Conservation (phyloP, 495 filamentous ascomycete species). For the Cercophora sp. region DNA sequence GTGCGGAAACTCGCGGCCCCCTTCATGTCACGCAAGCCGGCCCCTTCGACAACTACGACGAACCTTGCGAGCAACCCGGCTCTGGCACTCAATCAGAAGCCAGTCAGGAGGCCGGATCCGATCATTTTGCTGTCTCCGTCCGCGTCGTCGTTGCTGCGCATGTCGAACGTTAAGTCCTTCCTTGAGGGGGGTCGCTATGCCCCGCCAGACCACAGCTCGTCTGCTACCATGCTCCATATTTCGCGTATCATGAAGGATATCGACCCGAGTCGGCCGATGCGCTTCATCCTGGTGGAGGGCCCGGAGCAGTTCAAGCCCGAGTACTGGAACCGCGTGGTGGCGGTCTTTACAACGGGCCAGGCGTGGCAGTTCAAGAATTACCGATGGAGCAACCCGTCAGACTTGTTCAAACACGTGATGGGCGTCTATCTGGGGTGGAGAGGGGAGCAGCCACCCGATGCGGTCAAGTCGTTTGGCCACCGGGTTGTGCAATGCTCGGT, state of each 20-base stretch:
- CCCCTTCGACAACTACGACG: slow-evolving; percentile 25
- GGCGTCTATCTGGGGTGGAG: slow-evolving; percentile 91
- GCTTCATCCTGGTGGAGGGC: slow-evolving; percentile 91
- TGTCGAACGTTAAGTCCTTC: slow-evolving; percentile 96
- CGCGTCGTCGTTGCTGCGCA: slow-evolving; percentile 91
- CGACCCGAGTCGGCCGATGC: slow-evolving; percentile 65
- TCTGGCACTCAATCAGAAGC: slow-evolving; percentile 47
- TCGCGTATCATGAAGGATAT: slow-evolving; percentile 73
- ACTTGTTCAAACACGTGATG: slow-evolving; percentile 81
- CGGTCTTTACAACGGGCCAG: slow-evolving; percentile 96
- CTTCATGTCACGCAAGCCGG: slow-evolving; percentile 66
- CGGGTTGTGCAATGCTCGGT: slow-evolving; percentile 70
- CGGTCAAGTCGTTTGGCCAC: slow-evolving; percentile 78
- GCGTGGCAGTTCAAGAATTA: slow-evolving; percentile 98
- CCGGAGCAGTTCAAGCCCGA: slow-evolving; percentile 94
- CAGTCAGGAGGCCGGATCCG: slow-evolving; percentile 68
- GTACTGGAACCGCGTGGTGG: slow-evolving; percentile 94
- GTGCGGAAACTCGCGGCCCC: slow-evolving; percentile 79
- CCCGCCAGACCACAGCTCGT: slow-evolving; percentile 64
- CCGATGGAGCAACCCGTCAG: slow-evolving; percentile 86
- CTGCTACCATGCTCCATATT: slow-evolving; percentile 78
- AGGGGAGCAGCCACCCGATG: slow-evolving; percentile 72
- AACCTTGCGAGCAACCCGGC: slow-evolving; percentile 32
- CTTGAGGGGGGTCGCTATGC: slow-evolving; percentile 80
- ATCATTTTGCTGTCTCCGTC: slow-evolving; percentile 99